Percentiles rank a stretch among this genome's conserved stretches.
Conservation (phyloP, 352 stramenopile species). For the Salisapilia sapeloensis region DNA sequence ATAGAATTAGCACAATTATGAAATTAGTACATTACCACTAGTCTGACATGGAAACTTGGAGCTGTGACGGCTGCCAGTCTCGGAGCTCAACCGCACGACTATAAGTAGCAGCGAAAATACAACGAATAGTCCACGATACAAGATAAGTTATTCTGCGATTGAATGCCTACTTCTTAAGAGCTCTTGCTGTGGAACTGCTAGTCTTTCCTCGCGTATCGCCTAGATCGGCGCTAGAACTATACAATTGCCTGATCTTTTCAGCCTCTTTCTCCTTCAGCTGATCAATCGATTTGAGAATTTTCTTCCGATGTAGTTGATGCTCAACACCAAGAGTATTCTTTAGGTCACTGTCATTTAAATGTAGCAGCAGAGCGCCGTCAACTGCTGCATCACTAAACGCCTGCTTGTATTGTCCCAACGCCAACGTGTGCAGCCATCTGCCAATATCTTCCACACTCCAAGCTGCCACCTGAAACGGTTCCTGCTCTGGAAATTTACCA, state of each 20-base stretch:
- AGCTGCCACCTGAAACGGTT: constrained; percentile 38
- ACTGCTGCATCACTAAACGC: constrained; percentile 79
- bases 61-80: too few relatives aligned
- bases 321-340: constrained; percentile 90
- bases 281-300: constrained; percentile 83
- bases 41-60: too few relatives aligned
- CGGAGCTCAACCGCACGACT: too few relatives aligned
- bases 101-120: too few relatives aligned
- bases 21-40: too few relatives aligned
- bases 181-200: too few relatives aligned
- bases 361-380: constrained; percentile 79
- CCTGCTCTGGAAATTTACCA: constrained; percentile 39
- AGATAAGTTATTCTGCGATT: too few relatives aligned
- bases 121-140: too few relatives aligned
- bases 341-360: constrained; percentile 85
- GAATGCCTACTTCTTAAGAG: neutral
- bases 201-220: constrained; percentile 2
- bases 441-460: constrained; percentile 83
- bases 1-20: too few relatives aligned
- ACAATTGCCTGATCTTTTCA: constrained; percentile 24
- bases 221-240: constrained; percentile 7
- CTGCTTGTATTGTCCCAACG: constrained; percentile 78
- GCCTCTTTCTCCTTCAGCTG: constrained; percentile 41
- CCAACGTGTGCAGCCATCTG: constrained; percentile 82
- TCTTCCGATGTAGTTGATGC: constrained; percentile 91